A percentile compares a stretch with the other conserved stretches of the same genome.
phyloP scores from a whole-genome alignment of 176 grass and related monocot species.

The Eremochloa ophiuroides region DNA sequence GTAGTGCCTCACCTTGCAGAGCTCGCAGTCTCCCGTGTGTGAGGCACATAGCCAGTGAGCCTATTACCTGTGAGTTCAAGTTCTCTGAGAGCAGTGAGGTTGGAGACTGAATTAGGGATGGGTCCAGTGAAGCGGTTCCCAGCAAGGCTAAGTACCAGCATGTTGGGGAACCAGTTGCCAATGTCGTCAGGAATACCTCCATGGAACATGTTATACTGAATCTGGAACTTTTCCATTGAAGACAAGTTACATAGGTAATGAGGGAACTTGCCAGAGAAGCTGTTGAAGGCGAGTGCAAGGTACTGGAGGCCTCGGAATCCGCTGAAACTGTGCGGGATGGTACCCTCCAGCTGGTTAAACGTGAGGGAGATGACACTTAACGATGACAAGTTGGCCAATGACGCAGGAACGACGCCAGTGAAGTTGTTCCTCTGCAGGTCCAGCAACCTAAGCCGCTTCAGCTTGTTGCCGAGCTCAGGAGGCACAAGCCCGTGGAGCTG shows the following conservation, averaged over 20 bases:
- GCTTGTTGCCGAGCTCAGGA: background rate
- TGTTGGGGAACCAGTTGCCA: background rate
- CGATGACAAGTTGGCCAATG: slow-evolving; percentile 4
- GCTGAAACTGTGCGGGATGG: background rate
- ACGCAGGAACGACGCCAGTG: background rate
- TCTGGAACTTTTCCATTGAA: accelerated
- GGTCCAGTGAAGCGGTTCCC: background rate
- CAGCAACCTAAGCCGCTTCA: background rate
- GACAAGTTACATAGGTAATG: background rate
- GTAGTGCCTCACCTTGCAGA: no score
- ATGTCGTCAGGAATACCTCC: background rate
- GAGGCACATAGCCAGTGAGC: background rate
- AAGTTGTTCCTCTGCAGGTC: background rate
- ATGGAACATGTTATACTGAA: background rate
- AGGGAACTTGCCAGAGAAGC: background rate
- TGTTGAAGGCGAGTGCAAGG: accelerated
- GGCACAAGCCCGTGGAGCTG: background rate
- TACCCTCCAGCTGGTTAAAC: background rate
- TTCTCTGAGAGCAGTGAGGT: background rate
- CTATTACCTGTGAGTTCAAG: background rate
- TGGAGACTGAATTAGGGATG: slow-evolving; percentile 1
- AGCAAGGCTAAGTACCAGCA: background rate
- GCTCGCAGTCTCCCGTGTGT: background rate
- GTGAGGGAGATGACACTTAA: no score
- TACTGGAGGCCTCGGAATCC: background rate